Base-by-base conservation (phyloP, 2,329 filamentous ascomycete genomes). In the Fusarium falciforme region DNA sequence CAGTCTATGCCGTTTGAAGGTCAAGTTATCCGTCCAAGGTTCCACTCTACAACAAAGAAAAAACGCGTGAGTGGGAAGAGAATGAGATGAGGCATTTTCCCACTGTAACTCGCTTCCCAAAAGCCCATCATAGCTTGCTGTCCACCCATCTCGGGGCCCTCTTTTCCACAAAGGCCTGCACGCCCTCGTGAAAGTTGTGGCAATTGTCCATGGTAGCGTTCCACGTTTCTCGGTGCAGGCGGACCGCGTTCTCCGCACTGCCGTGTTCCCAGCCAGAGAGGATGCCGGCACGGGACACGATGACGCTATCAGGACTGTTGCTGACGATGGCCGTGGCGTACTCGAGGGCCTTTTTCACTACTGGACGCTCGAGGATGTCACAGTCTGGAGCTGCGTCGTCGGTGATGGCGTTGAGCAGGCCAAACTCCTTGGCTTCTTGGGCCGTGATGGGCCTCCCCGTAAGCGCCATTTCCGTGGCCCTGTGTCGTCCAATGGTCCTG, bases 81-180 rank as follows among this genome's bases (percentile, higher is more conserved):
- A 10, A 36, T 36, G 52, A 47, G 47, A 52, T 58, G 54, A 58
- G 54, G 54, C 54, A 58, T 58, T 58, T 58, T 58, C 59, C 40
- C 31, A 29, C 20, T 47, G 17, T 22, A 20, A 25, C 36, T 25
- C 40, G 27, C 57, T n/a, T 29, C 44, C 22, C 22, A 47, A 11
- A 73, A 35, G 36, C 36, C 36, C 35, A 20, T 58, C 54, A 90
- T 72, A 90, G 72, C 78, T 90, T 90, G 78, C 88, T 90, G 68
- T 88, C 84, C 72, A 85, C 87, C 92, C 92, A 94, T 54, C 83
- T 84, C 1, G 92, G 90, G 80, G 88, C 87, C 78, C 91, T 87
- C 85, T 91, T 93, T 85, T 94, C 92, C 31, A 92, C 90, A 84
- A 94, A 95, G 61, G 92, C 92, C 80, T 79, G 86, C 33, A 94